Base-by-base conservation (phyloP, 768 basidiomycete species). In the Suillus clintonianus region DNA sequence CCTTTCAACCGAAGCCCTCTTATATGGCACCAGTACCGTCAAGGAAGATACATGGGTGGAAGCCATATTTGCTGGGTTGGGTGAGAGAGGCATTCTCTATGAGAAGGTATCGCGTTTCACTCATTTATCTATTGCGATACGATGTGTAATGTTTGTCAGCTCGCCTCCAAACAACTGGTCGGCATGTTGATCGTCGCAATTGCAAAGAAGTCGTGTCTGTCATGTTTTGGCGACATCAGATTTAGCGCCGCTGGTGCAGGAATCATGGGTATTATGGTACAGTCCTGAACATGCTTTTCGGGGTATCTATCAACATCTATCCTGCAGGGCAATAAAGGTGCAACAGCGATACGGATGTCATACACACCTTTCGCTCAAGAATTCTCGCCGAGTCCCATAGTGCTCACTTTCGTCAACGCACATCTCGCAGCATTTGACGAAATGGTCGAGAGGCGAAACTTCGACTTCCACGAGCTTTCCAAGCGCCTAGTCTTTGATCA, bases 341-440 rank as follows among this genome's bases (percentile, higher is more conserved):
- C 83, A 7, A 85, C 85, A 6, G 91, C 89, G 2, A 68, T 92
- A 47, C 87, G 89, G 39, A 64, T 94, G 6, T 76, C 80, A 8
- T 89, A 86, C 68, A 81, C 80, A 32, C 86, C 86, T 32, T 72
- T 76, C 1, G 64, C 76, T 39, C 66, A 77, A 7, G 60, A 65
- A 13, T 61, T 65, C 27, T 56, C 64, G 5, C 68, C 59, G 11
- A 70, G 78, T 4, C 70, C 87, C 4, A 83, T 80, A 2, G 75
- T 80, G 0, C 69, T 95, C 41, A 90, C 91, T 1, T 92, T 94
- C 68, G 88, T 94, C 50, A 91, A 91, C 72, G 81, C 92, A 8
- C 93, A 95, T 74, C 81, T 95, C 13, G 92, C 92, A 0, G 93
- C 93, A 14, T 91, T 89, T 63, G 91, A 94, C 67, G 90, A 91